Percentiles rank a stretch among this genome's conserved stretches.
phyloP scores from a whole-genome alignment of 257 asterid species.

The Scutellaria galericulata region DNA sequence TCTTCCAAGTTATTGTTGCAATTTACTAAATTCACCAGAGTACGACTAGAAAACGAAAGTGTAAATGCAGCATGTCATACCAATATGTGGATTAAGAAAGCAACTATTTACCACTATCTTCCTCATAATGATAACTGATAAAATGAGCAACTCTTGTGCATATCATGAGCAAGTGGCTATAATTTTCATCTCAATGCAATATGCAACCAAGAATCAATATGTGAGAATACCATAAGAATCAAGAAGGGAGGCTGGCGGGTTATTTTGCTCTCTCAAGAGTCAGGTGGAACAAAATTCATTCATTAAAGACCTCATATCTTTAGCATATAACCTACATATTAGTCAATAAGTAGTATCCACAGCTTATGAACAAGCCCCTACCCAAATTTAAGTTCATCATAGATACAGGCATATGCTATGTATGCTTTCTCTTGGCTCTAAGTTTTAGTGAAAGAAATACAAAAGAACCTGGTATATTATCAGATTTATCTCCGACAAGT shows the following conservation, averaged over 20 bases:
- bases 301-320: slow-evolving; percentile 17
- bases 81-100: slow-evolving; percentile 22
- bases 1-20: slow-evolving; percentile 16
- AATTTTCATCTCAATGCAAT: not conserved
- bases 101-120: slow-evolving; percentile 4
- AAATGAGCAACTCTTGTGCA: slow-evolving; percentile 13
- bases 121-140: slow-evolving; percentile 10
- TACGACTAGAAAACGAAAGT: slow-evolving; percentile 7
- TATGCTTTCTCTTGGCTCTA: slow-evolving; percentile 8
- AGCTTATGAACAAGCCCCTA: slow-evolving; percentile 8
- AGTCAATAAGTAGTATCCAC: slow-evolving; percentile 18
- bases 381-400: slow-evolving; percentile 14
- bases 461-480: slow-evolving; percentile 88
- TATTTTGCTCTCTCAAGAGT: slow-evolving; percentile 9
- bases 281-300: not conserved
- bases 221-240: not conserved
- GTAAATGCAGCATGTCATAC: slow-evolving; percentile 8
- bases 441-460: slow-evolving; percentile 19
- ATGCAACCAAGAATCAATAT: not conserved
- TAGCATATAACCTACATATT: not conserved
- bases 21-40: slow-evolving; percentile 25
- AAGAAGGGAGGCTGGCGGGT: not conserved
- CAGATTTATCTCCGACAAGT: slow-evolving; percentile 90
- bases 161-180: slow-evolving; percentile 2
- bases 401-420: slow-evolving; percentile 8